A percentile compares a stretch with the other conserved stretches of the same genome.
Evolutionary conservation across 176 grass and related monocot genomes (phyloP).

Genomic region (Alloteropsis semialata): DNA sequence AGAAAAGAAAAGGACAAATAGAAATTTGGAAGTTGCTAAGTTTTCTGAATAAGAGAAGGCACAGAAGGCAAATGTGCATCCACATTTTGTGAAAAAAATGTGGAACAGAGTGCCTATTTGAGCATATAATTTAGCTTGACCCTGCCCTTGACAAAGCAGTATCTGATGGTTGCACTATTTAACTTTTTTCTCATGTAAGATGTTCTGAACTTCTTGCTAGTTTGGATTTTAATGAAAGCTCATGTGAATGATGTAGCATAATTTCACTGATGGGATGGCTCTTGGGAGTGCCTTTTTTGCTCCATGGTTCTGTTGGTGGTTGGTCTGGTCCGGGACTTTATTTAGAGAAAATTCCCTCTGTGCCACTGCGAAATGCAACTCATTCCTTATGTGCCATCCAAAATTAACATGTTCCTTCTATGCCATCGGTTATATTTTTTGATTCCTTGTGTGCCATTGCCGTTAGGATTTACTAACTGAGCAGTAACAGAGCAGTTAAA

Average conservation of each 20-base stretch:
- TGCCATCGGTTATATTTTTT: too few species aligned
- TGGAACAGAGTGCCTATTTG: background rate
- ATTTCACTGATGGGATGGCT: constrained; percentile 98
- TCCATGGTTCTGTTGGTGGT: constrained; percentile 96
- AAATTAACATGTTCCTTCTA: too few species aligned
- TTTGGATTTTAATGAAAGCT: constrained; percentile 32
- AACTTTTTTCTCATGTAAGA: constrained; percentile 71
- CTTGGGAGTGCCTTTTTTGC: constrained; percentile 96
- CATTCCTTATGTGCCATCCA: too few species aligned
- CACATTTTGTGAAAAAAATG: background rate
- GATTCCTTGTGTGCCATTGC: too few species aligned
- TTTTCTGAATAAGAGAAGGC: background rate
- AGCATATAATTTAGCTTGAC: constrained; percentile 1
- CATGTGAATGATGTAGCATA: constrained; percentile 83
- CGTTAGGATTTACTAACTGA: too few species aligned
- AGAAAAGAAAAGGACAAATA: background rate
- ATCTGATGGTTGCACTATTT: constrained; percentile 27
- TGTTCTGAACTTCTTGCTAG: constrained; percentile 15
- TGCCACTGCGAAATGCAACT: too few species aligned
- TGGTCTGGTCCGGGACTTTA: constrained; percentile 97
- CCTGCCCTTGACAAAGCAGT: constrained; percentile 26
- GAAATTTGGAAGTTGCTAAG: background rate
- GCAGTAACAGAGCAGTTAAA: too few species aligned
- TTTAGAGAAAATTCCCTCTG: too few species aligned
- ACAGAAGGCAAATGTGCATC: background rate